Percentiles rank a stretch among this genome's conserved stretches.
Evolutionary conservation across 257 asterid genomes (phyloP).

Genomic region (Solanum sitiens): DNA sequence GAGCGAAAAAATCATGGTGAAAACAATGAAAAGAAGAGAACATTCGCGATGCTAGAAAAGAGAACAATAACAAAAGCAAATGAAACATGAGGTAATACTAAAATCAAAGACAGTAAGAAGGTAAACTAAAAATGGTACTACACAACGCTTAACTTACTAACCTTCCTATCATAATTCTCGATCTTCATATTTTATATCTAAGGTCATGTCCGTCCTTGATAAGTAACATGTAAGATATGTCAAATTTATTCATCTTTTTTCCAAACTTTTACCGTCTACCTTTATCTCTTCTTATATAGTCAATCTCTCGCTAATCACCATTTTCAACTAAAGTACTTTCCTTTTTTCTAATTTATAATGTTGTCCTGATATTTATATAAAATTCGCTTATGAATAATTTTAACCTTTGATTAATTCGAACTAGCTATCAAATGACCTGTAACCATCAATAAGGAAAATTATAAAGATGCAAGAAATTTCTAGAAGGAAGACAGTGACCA

Average conservation of each 20-base stretch:
- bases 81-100: not conserved
- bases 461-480: not conserved
- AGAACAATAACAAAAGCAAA: accelerated
- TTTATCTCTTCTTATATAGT: not conserved
- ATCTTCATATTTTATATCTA: not conserved
- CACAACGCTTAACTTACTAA: not conserved
- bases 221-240: no score
- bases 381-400: not conserved
- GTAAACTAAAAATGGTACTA: not conserved
- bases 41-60: accelerated
- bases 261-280: accelerated
- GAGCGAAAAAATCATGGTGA: accelerated
- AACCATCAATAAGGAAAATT: not conserved
- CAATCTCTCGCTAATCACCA: not conserved
- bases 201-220: accelerated
- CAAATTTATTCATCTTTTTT: accelerated
- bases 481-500: not conserved
- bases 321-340: not conserved
- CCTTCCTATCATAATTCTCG: accelerated
- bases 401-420: accelerated
- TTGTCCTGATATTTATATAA: not conserved
- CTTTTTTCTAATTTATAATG: not conserved
- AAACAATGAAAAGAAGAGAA: not conserved
- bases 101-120: not conserved
- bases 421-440: no score